Evolutionary conservation across 257 asterid species (phyloP).

Genomic region (Lantana camara): DNA sequence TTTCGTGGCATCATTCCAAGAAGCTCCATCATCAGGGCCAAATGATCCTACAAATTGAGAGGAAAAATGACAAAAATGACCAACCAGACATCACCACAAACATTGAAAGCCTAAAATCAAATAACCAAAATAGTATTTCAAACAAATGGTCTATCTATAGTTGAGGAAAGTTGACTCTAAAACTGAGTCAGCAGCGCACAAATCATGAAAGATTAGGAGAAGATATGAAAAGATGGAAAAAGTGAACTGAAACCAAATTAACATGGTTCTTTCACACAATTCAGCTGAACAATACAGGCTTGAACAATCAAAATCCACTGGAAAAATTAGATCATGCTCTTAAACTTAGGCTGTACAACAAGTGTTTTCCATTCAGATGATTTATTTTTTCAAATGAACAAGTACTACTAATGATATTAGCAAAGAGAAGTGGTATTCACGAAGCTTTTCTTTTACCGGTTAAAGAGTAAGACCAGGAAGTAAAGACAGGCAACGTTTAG

Average conservation of each 20-base stretch:
- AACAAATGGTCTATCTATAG: neutral
- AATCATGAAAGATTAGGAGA: neutral
- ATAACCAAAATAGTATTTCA: neutral
- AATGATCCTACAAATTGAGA: slow-evolving; percentile 61
- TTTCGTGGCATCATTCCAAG: slow-evolving; percentile 90
- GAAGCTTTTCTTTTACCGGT: neutral
- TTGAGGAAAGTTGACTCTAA: neutral
- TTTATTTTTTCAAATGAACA: neutral
- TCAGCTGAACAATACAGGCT: slow-evolving; percentile 7
- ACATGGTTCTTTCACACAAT: neutral
- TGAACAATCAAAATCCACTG: neutral
- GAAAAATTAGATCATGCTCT: neutral
- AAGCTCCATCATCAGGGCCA: slow-evolving; percentile 97
- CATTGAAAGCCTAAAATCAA: neutral
- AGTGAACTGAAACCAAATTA: slow-evolving; percentile 14
- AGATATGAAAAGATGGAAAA: neutral
- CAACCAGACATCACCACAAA: neutral
- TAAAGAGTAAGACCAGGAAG: neutral
- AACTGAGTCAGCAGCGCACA: slow-evolving; percentile 4
- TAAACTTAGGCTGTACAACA: too few species aligned
- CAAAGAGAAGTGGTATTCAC: neutral
- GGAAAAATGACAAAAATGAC: neutral
- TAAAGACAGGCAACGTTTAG: neutral
- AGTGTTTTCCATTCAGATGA: neutral
- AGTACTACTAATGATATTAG: neutral